Base-by-base conservation (phyloP, 2,329 filamentous ascomycete genomes). In the Aspergillus neotritici region DNA sequence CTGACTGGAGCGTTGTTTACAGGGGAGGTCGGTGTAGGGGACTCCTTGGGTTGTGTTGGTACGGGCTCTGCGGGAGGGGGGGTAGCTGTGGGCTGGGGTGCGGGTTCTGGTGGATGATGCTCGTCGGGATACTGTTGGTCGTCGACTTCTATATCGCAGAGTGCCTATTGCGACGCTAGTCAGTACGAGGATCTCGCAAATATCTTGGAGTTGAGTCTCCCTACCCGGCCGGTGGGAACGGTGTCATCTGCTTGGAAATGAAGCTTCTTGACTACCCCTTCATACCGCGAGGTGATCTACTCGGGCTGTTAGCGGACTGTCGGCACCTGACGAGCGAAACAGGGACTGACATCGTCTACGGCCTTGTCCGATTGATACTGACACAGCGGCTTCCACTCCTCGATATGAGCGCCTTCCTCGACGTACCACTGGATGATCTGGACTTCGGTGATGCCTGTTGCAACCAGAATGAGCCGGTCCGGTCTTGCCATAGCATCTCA, bases 351-450 rank as follows among this genome's bases (percentile, higher is more conserved):
- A 67, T 80, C 77, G 37, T 78, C 76, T 39, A 78, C 76, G 16
- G 93, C 93, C 69, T 98, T 98, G 72, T 98, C 93, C 59, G 90
- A 96, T 66, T 97, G 93, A 34, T 98, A 94, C 71, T 98, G 93
- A 70, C 93, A 98, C 36, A 98, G 78, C 47, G 91, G 93, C 56
- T 94, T 93, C 78, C 95, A 98, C 72, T 98, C 91, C 72, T 98
- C 90, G 57, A 98, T 90, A 45, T 86, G 83, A 30, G 93, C 93
- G 46, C 90, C 91, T 38, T 94, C 89, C 69, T 96, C 86, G 53
- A 98, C 91, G 65, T 97, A 98, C 93, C 93, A 98, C 73, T 98
- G 93, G 60, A 97, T 97, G 60, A 98, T 87, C 69, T 98, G 93
- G 62, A 93, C 95, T 71, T 98, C 93, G 63, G 93, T 90, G 60